A percentile compares a stretch with the other conserved stretches of the same genome.
Evolutionary conservation across 2,329 filamentous ascomycete genomes (phyloP).

Genomic region (Lasiodiplodia theobromae): DNA sequence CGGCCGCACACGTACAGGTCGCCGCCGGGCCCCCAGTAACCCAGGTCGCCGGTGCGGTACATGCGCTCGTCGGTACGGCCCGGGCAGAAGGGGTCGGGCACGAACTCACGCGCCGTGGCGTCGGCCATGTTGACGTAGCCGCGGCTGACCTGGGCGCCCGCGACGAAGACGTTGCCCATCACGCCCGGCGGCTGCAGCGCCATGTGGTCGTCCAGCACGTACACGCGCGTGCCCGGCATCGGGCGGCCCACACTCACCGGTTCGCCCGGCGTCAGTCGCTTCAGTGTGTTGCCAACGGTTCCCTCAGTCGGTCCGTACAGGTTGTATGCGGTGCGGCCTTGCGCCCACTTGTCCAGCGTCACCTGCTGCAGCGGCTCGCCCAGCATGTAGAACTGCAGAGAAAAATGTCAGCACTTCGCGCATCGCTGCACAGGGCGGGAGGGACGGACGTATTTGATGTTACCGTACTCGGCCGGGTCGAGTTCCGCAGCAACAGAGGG

Average conservation of each 20-base stretch:
- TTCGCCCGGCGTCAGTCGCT: conserved; percentile 35
- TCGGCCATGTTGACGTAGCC: conserved; percentile 51
- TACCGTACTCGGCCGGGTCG: conserved; percentile 42
- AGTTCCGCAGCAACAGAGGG: conserved; percentile 48
- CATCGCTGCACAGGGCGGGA: background rate
- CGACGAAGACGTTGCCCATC: conserved; percentile 52
- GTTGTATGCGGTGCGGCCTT: conserved; percentile 46
- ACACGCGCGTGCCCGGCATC: conserved; percentile 47
- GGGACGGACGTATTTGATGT: conserved; percentile 36
- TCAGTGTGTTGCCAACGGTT: conserved; percentile 49
- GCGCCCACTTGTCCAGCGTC: conserved; percentile 45
- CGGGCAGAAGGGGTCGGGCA: conserved; percentile 39
- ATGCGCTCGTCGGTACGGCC: conserved; percentile 60
- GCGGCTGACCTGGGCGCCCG: conserved; percentile 52
- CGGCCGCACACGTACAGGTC: conserved; percentile 67
- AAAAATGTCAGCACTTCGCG: background rate
- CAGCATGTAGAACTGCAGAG: background rate
- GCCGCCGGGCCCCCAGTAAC: conserved; percentile 49
- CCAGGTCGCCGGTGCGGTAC: conserved; percentile 20
- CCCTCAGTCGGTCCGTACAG: conserved; percentile 54
- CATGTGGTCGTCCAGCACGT: conserved; percentile 50
- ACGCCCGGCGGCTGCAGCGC: conserved; percentile 43
- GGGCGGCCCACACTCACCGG: conserved; percentile 49
- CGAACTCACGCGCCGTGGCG: conserved; percentile 41
- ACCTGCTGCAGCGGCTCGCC: conserved; percentile 41